These are phyloP conservation scores for Boletellus emodensis DNA, from an alignment of 768 basidiomycete genomes.

Conservation along the genomic window DNA sequence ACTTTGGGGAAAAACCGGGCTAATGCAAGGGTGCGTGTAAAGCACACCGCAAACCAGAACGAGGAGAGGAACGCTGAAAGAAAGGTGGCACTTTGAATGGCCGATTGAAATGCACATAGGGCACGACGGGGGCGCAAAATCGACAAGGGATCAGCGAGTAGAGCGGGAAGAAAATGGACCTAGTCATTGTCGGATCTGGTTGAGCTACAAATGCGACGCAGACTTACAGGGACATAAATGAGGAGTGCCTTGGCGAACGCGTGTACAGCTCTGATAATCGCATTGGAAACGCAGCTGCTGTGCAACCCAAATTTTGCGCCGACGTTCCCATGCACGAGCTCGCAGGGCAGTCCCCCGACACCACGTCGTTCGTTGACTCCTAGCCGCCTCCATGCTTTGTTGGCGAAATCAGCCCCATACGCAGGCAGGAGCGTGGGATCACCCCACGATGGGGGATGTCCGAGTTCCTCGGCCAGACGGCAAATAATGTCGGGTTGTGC, in stretches of 20 bases:
- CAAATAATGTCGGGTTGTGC: constrained; percentile 39
- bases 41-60: constrained; percentile 68
- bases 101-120: constrained; percentile 42
- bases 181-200: constrained; percentile 23
- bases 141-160: constrained; percentile 54
- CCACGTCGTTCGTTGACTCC: constrained; percentile 49
- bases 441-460: constrained; percentile 59
- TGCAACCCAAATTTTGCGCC: constrained; percentile 44
- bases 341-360: constrained; percentile 73
- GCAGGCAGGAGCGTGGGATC: constrained; percentile 58
- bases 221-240: constrained; percentile 69
- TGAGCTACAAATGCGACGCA: constrained; percentile 1
- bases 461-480: constrained; percentile 50
- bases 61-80: constrained; percentile 67
- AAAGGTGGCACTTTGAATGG: constrained; percentile 65
- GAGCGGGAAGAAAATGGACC: constrained; percentile 67
- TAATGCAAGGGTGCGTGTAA: constrained; percentile 60
- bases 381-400: constrained; percentile 51
- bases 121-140: constrained; percentile 44
- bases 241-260: constrained; percentile 61
- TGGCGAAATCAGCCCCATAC: constrained; percentile 53
- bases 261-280: constrained; percentile 45
- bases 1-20: constrained; percentile 62
- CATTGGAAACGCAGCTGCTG: constrained; percentile 59
- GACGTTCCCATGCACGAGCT: constrained; percentile 63